phyloP scores from a whole-genome alignment of 257 asterid genomes.

The Gentiana straminea region DNA sequence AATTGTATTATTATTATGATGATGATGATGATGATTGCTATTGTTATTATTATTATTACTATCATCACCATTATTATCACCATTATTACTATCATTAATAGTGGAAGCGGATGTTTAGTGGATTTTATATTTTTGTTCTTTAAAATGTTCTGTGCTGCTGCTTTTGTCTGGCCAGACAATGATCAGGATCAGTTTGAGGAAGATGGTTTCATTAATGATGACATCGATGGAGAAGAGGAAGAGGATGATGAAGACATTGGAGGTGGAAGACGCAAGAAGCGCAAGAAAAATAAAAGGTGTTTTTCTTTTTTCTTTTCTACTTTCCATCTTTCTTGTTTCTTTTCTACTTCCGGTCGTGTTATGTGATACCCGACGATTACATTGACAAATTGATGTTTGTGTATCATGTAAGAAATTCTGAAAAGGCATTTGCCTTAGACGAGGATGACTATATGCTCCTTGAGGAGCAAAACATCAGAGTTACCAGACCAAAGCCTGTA shows the following conservation, averaged over 20 bases:
- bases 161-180: slow-evolving; percentile 35
- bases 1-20: no score
- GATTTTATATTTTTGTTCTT: background rate
- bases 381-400: background rate
- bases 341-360: background rate
- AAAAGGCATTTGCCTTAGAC: slow-evolving; percentile 56
- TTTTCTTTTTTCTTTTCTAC: background rate
- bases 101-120: no score
- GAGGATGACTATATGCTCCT: slow-evolving; percentile 93
- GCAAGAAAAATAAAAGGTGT: slow-evolving; percentile 79
- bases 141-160: no score
- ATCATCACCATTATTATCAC: no score
- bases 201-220: slow-evolving; percentile 91
- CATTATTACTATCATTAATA: no score
- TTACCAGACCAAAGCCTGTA: slow-evolving; percentile 68
- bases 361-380: background rate
- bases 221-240: slow-evolving; percentile 40
- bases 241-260: slow-evolving; percentile 75
- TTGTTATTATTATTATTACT: no score
- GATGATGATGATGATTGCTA: no score
- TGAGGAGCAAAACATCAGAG: slow-evolving; percentile 79
- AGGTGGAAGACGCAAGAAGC: slow-evolving; percentile 66
- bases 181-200: slow-evolving; percentile 91
- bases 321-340: background rate
- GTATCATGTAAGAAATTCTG: slow-evolving; percentile 43